Evolutionary conservation across 352 stramenopile species (phyloP).

Genomic region (Phytophthora podocarpi): DNA sequence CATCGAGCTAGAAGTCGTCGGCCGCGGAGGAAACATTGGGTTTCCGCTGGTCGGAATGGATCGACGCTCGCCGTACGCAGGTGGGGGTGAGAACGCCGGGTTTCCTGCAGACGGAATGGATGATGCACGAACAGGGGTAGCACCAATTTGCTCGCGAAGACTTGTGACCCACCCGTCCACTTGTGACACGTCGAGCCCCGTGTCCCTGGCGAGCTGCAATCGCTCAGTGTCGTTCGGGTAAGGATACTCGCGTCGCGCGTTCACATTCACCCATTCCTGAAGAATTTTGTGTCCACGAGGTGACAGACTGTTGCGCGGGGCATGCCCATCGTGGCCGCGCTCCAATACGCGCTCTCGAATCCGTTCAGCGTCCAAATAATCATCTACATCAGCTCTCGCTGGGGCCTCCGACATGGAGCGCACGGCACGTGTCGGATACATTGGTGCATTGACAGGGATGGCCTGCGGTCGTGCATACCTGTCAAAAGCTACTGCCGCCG

Average conservation of each 20-base stretch:
- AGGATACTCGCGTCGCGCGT: conserved; percentile 66
- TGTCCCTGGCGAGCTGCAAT: conserved; percentile 75
- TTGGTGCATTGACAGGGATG: conserved; percentile 25
- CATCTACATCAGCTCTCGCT: conserved; percentile 51
- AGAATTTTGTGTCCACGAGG: conserved; percentile 76
- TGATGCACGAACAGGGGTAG: conserved; percentile 12
- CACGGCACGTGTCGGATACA: conserved; percentile 50
- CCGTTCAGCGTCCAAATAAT: conserved; percentile 71
- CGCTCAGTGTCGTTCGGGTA: conserved; percentile 73
- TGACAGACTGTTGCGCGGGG: conserved; percentile 54
- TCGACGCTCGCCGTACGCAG: conserved; percentile 54
- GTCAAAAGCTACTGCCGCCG: conserved; percentile 26
- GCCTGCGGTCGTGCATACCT: conserved; percentile 35
- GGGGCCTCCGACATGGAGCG: conserved; percentile 76
- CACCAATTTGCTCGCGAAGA: conserved; percentile 67
- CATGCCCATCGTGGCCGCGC: conserved; percentile 42
- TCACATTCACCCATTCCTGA: conserved; percentile 77
- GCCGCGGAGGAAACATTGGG: conserved; percentile 74
- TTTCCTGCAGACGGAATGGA: conserved; percentile 72
- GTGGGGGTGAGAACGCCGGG: conserved; percentile 58
- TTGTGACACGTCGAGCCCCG: conserved; percentile 77
- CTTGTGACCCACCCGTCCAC: conserved; percentile 88
- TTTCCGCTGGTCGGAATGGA: conserved; percentile 73
- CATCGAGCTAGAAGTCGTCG: conserved; percentile 26
- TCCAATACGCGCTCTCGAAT: conserved; percentile 70